phyloP scores from a whole-genome alignment of 164 flowering plant genomes.

The Magnolia officinalis region DNA sequence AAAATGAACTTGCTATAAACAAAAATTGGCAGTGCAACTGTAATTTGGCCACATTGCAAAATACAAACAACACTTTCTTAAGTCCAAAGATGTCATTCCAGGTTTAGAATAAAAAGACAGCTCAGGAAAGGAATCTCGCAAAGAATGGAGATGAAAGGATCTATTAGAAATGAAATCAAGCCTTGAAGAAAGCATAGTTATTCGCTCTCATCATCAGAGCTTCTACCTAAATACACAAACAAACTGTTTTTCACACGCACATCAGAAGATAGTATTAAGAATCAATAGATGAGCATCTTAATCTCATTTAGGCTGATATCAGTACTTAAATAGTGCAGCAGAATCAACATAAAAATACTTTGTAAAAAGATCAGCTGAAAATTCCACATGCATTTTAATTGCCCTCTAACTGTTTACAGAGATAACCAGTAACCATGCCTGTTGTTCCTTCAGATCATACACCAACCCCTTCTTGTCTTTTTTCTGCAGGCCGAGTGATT shows the following conservation, averaged over 20 bases:
- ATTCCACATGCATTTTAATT: not conserved
- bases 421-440: slow-evolving; percentile 33
- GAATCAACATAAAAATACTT: no score
- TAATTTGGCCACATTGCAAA: not conserved
- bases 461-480: slow-evolving; percentile 49
- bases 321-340: no score
- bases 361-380: not conserved
- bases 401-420: not conserved
- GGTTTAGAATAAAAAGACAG: no score
- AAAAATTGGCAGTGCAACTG: not conserved
- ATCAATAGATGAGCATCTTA: not conserved
- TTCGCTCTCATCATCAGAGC: no score
- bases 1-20: not conserved
- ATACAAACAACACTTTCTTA: not conserved
- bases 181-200: no score
- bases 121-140: no score
- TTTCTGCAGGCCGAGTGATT: slow-evolving; percentile 48
- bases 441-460: slow-evolving; percentile 55
- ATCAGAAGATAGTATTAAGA: no score
- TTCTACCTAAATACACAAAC: not conserved
- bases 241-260: not conserved
- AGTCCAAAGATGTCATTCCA: not conserved
- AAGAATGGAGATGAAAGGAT: no score
- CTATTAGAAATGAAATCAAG: no score
- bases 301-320: no score